A percentile compares a stretch with the other conserved stretches of the same genome.
Evolutionary conservation across 495 filamentous ascomycete species (phyloP).

Genomic region (Talaromyces proteolyticus): DNA sequence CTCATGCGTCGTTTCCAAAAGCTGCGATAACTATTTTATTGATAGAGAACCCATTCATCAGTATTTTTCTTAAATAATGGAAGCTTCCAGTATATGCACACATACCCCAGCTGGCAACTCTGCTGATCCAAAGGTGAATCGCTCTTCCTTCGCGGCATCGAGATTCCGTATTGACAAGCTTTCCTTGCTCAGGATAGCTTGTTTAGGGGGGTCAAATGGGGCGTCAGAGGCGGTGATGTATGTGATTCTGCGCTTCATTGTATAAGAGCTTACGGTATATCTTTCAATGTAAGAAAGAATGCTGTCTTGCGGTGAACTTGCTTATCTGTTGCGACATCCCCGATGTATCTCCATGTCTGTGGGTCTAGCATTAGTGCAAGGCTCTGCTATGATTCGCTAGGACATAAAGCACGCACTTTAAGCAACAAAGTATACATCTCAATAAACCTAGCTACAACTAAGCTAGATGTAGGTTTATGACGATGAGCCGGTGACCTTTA

Average conservation of each 20-base stretch:
- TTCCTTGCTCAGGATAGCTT: slow-evolving; percentile 43
- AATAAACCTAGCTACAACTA: too few species aligned
- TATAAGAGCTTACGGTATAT: slow-evolving; percentile 9
- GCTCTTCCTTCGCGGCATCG: slow-evolving; percentile 71
- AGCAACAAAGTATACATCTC: too few species aligned
- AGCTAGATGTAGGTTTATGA: too few species aligned
- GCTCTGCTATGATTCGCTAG: too few species aligned
- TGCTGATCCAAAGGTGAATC: slow-evolving; percentile 62
- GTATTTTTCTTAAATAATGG: background rate
- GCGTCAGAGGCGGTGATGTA: slow-evolving; percentile 61
- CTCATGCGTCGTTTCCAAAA: slow-evolving; percentile 64
- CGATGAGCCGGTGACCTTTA: too few species aligned
- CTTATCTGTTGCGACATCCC: too few species aligned
- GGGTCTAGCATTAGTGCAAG: too few species aligned
- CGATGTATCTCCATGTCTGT: too few species aligned
- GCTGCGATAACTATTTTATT: slow-evolving; percentile 47
- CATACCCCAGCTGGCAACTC: slow-evolving; percentile 68
- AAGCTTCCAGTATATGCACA: background rate
- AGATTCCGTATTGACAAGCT: slow-evolving; percentile 45
- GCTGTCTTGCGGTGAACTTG: too few species aligned
- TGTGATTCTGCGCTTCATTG: slow-evolving; percentile 83
- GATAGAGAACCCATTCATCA: background rate
- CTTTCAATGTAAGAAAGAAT: background rate
- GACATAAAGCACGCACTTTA: too few species aligned
- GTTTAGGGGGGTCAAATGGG: slow-evolving; percentile 50